Evolutionary conservation across 345 rosid species (phyloP), one percentile per base, ranked within the genome.

Genomic region (Gossypium raimondii): DNA sequence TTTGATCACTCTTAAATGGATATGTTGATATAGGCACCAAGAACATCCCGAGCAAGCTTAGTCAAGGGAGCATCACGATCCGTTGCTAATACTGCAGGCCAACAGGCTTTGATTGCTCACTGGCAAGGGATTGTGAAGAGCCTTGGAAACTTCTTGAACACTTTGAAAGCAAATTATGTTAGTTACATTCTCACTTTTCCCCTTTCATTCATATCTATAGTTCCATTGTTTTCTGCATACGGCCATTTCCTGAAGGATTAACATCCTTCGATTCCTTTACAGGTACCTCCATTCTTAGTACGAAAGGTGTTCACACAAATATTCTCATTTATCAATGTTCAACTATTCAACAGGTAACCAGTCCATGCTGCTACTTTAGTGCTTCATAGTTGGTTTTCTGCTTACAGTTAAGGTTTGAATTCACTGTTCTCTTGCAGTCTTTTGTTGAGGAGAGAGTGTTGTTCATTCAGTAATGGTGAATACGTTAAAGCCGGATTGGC

Each of bases 101-200:
- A 92, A 77, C 97, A 92, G 78, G 88, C 96, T 58, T 81, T 94
- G 78, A 94, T 94, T 77, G 94, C 97, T 20, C 97, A 94, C 78
- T 94, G 97, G 98, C 97, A 92, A 86, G 97, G 94, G 77, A 94
- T 92, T 74, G 96, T 92, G 61, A 92, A 86, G 84, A 94, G 96
- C 84, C 96, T 94, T 25, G 94, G 93, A 69, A 94, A 85, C 86
- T 89, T 92, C 86, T 84, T 94, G 61, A 86, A 89, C 76, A 92
- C 93, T 34, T 81, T 94, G 86, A 85, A 83, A 86, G 82, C 82
- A 48, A 92, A 94, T 77, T 86, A 92, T 78, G 98, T 94, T 47
- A 83, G 89, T 71, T 22, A 41, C 20, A 44, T 48, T 17, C 14
- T 38, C 25, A 16, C 50, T 43, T 13, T 44, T 66, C 70, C 52